These are phyloP conservation scores for Magnolia changhungtana DNA, from an alignment of 164 flowering plant species.

Conservation along the genomic window DNA sequence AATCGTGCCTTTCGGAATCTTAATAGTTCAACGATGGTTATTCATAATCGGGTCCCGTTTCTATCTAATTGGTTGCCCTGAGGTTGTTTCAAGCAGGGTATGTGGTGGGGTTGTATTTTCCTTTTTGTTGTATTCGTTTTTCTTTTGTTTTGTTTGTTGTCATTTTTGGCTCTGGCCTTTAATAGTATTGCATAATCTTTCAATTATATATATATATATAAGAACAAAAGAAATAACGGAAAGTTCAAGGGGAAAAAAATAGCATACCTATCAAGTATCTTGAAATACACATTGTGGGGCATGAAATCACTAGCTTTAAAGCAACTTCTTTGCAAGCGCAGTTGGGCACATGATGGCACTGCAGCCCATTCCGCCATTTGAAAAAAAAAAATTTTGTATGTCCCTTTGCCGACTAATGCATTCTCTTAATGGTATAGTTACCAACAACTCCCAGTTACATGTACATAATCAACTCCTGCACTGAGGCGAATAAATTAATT, in stretches of 20 bases:
- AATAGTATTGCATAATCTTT: neutral
- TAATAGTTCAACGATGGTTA: too few species aligned
- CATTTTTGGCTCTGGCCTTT: too few species aligned
- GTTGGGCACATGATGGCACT: conserved; percentile 28
- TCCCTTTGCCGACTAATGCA: conserved; percentile 8
- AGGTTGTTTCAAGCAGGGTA: too few species aligned
- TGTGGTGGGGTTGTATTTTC: too few species aligned
- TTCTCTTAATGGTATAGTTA: neutral
- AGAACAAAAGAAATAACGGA: neutral
- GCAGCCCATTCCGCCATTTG: conserved; percentile 43
- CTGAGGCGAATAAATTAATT: neutral
- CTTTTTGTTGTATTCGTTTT: too few species aligned
- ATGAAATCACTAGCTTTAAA: conserved; percentile 12
- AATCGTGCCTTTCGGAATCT: too few species aligned
- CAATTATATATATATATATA: neutral
- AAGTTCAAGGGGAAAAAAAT: neutral
- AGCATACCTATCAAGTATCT: conserved; percentile 26
- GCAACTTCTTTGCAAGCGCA: conserved; percentile 22
- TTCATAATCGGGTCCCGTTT: too few species aligned
- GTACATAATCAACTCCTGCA: neutral
- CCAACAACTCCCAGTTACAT: neutral
- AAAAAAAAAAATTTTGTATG: neutral
- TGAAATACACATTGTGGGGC: conserved; percentile 19
- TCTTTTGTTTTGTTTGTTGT: neutral
- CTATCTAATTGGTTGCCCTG: too few species aligned